Conservation (phyloP, 2,329 filamentous ascomycete genomes). For the Hypoxylon sp. region DNA sequence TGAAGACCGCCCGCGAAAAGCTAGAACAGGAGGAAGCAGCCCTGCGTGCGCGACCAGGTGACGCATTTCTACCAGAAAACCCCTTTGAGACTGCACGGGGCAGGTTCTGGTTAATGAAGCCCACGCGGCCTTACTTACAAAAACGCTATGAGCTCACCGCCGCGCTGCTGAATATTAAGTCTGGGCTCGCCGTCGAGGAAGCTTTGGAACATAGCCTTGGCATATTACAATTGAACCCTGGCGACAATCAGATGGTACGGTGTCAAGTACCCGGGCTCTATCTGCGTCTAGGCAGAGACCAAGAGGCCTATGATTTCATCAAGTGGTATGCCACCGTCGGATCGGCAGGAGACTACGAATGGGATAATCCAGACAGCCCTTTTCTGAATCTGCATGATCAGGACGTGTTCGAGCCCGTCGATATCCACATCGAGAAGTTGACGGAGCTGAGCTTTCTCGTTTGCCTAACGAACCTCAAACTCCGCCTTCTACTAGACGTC, state of each 20-base stretch:
- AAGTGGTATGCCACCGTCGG: conserved; percentile 41
- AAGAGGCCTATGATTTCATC: conserved; percentile 50
- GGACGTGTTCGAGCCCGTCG: conserved; percentile 70
- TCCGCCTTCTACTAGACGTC: conserved; percentile 42
- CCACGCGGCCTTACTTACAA: conserved; percentile 40
- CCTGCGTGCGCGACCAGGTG: conserved; percentile 26
- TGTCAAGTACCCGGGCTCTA: conserved; percentile 42
- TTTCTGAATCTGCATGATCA: conserved; percentile 74
- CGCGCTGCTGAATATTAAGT: conserved; percentile 39
- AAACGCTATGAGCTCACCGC: conserved; percentile 28
- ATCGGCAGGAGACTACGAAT: conserved; percentile 56
- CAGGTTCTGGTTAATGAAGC: conserved; percentile 19
- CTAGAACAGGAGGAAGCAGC: conserved; percentile 26
- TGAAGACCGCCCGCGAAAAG: conserved; percentile 30
- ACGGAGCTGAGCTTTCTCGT: conserved; percentile 26
- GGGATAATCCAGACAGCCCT: conserved; percentile 59
- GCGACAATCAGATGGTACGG: conserved; percentile 43
- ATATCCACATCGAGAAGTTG: neutral
- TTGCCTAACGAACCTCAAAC: conserved; percentile 43
- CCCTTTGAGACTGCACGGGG: conserved; percentile 28
- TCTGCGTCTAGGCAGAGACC: conserved; percentile 46
- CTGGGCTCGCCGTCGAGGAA: conserved; percentile 38
- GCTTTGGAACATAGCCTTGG: conserved; percentile 37
- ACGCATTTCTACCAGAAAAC: conserved; percentile 7
- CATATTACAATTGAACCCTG: conserved; percentile 41